Conservation (phyloP, 2,329 filamentous ascomycete genomes). For the Xylariomycetidae sp. region DNA sequence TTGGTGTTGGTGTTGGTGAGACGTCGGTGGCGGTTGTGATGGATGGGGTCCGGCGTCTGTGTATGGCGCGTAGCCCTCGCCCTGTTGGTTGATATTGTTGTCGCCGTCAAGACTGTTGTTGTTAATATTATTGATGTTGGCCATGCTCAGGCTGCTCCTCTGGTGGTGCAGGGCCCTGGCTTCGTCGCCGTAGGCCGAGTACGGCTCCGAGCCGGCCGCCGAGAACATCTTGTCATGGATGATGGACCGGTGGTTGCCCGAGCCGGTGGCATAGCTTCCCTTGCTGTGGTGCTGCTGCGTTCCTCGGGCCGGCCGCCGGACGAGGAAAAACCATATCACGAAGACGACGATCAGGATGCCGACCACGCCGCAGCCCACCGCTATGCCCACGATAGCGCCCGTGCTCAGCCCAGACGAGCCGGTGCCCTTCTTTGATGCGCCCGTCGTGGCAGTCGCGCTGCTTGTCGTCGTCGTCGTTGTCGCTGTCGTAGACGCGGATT, state of each 20-base stretch:
- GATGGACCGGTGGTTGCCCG: constrained; percentile 29
- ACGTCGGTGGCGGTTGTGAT: constrained; percentile 5
- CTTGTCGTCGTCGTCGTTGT: constrained; percentile 1
- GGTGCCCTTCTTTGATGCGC: too few species aligned
- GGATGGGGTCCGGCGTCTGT: constrained; percentile 21
- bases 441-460: too few species aligned
- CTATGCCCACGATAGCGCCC: constrained; percentile 24
- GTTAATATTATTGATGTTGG: too few species aligned
- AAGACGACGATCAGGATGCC: constrained; percentile 35
- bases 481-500: constrained; percentile 1
- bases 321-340: constrained; percentile 37
- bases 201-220: constrained; percentile 11
- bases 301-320: constrained; percentile 31
- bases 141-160: too few species aligned
- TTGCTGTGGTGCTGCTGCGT: constrained; percentile 19
- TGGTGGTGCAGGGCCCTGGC: too few species aligned
- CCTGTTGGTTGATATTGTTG: constrained; percentile 9
- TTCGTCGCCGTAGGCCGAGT: constrained; percentile 12
- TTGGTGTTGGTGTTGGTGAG: background rate
- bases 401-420: too few species aligned
- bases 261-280: constrained; percentile 21
- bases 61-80: constrained; percentile 28
- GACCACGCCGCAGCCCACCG: constrained; percentile 15
- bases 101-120: constrained; percentile 14
- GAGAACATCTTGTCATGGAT: constrained; percentile 33